Evolutionary conservation across 2,329 filamentous ascomycete genomes (phyloP).

Genomic region (Emergomyces africanus): DNA sequence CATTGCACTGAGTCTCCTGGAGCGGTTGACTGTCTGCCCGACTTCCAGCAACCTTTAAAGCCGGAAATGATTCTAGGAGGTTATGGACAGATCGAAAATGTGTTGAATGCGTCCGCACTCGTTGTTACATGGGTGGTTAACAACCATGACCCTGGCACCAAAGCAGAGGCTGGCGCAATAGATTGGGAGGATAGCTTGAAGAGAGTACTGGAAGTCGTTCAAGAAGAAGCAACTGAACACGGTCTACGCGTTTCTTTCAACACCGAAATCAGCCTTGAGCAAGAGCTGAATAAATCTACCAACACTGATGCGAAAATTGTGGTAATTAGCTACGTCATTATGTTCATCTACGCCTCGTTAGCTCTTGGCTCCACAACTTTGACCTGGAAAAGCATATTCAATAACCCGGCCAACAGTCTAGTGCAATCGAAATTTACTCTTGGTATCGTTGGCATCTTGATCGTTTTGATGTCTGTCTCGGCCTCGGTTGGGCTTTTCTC

Average conservation of each 20-base stretch:
- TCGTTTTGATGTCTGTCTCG: slow-evolving; percentile 94
- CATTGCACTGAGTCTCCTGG: slow-evolving; percentile 70
- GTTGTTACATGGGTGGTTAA: slow-evolving; percentile 92
- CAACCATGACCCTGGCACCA: slow-evolving; percentile 64
- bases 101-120: slow-evolving; percentile 63
- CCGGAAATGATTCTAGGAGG: slow-evolving; percentile 79
- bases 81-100: slow-evolving; percentile 49
- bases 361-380: slow-evolving; percentile 81
- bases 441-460: slow-evolving; percentile 85
- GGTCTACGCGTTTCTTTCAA: slow-evolving; percentile 86
- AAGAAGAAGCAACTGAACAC: slow-evolving; percentile 62
- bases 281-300: slow-evolving; percentile 94
- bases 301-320: slow-evolving; percentile 98
- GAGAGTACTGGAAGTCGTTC: slow-evolving; percentile 59
- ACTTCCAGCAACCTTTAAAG: slow-evolving; percentile 78
- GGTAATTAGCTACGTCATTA: slow-evolving; percentile 91
- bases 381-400: slow-evolving; percentile 60
- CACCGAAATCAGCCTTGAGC: slow-evolving; percentile 85
- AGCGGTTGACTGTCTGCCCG: slow-evolving; percentile 58
- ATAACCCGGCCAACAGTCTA: slow-evolving; percentile 69
- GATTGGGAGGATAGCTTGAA: slow-evolving; percentile 81
- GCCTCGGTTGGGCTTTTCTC: slow-evolving; percentile 93
- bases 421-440: slow-evolving; percentile 96
- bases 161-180: slow-evolving; percentile 59
- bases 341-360: slow-evolving; percentile 95